These are phyloP conservation scores for Dillenia turbinata DNA, from an alignment of 164 flowering plant genomes.

Conservation along the genomic window DNA sequence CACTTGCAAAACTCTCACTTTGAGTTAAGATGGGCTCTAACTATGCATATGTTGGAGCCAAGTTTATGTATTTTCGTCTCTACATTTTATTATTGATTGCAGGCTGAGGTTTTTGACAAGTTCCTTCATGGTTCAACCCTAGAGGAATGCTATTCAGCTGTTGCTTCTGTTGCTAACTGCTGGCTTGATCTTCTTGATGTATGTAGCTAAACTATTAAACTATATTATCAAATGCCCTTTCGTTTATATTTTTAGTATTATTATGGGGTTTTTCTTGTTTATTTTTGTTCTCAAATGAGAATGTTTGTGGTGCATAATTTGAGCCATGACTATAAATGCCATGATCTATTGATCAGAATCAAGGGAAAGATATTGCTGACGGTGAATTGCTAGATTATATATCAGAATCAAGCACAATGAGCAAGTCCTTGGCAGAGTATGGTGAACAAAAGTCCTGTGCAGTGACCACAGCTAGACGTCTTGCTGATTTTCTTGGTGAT, in stretches of 20 bases:
- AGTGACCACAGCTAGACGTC: conserved; percentile 94
- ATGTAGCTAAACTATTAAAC: conserved; percentile 19
- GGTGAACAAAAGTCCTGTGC: conserved; percentile 99
- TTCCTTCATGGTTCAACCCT: conserved; percentile 87
- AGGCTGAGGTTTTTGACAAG: conserved; percentile 99
- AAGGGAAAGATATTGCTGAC: conserved; percentile 91
- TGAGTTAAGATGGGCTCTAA: no score
- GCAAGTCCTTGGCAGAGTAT: conserved; percentile 94
- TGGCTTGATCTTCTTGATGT: conserved; percentile 99
- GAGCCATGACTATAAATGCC: not conserved
- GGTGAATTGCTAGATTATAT: conserved; percentile 94
- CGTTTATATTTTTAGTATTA: not conserved
- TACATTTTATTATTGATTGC: conserved; percentile 13
- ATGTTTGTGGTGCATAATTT: not conserved
- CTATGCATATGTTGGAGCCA: no score
- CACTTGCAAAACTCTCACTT: no score
- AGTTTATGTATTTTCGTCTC: no score
- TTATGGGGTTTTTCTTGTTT: not conserved
- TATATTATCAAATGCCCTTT: not conserved
- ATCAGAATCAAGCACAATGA: conserved; percentile 99
- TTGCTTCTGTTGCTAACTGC: conserved; percentile 90
- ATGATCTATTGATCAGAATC: conserved; percentile 47
- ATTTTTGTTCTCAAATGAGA: not conserved
- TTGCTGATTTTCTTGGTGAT: conserved; percentile 97
- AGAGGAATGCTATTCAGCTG: conserved; percentile 93